Percentiles rank a stretch among this genome's conserved stretches.
Conservation (phyloP, 164 flowering plant species). For the Magnolia officinalis region DNA sequence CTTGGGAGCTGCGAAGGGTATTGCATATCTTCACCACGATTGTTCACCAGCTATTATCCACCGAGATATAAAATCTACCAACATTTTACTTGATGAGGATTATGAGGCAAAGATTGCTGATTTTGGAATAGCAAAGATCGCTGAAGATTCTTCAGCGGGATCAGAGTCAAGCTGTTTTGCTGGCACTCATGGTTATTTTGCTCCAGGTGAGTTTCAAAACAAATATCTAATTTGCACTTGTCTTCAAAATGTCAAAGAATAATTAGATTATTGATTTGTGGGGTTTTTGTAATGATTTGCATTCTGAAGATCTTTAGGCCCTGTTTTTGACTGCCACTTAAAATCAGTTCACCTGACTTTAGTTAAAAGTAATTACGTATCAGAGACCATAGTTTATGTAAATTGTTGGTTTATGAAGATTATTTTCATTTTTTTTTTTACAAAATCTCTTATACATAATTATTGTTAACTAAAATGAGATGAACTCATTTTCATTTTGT, state of each 20-base stretch:
- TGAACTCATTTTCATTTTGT: neutral
- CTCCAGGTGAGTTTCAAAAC: constrained; percentile 69
- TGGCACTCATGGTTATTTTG: constrained; percentile 93
- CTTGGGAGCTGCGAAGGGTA: constrained; percentile 81
- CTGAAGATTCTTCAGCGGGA: constrained; percentile 31
- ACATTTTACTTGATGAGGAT: constrained; percentile 75
- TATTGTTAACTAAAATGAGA: too few relatives aligned
- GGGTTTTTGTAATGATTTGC: too few relatives aligned
- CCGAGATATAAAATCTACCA: constrained; percentile 83
- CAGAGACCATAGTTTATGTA: too few relatives aligned
- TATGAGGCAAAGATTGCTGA: constrained; percentile 91
- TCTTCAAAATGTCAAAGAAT: neutral
- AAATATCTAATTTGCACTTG: neutral
- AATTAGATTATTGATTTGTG: neutral
- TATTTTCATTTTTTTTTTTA: too few relatives aligned
- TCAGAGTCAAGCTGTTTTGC: constrained; percentile 51
- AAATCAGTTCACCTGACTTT: too few relatives aligned
- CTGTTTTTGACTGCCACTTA: too few relatives aligned
- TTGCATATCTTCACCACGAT: constrained; percentile 90
- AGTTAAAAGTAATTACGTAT: too few relatives aligned
- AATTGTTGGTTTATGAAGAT: too few relatives aligned
- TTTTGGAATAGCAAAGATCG: constrained; percentile 77
- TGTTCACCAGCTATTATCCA: constrained; percentile 81
- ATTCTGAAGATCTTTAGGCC: too few relatives aligned
- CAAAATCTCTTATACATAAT: too few relatives aligned